These are phyloP conservation scores for Porogramme epimiltina DNA, from an alignment of 1,284 basidiomycete genomes.

Conservation along the genomic window DNA sequence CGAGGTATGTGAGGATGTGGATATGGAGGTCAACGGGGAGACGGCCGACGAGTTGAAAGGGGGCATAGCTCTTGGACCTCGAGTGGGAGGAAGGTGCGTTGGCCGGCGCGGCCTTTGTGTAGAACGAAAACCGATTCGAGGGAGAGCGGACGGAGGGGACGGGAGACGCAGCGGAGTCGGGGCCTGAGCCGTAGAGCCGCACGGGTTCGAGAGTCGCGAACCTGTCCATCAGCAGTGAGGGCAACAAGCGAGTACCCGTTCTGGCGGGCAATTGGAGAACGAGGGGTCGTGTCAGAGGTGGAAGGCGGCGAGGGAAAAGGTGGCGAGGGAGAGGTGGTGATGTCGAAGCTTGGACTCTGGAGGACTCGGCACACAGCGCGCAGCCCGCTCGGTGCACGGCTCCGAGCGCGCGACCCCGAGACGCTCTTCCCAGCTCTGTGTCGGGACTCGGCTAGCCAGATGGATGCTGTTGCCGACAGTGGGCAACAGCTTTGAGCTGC, in stretches of 20 bases:
- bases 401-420: too few relatives aligned
- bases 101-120: slow-evolving; percentile 3
- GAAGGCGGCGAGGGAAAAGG: too few relatives aligned
- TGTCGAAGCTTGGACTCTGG: too few relatives aligned
- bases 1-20: slow-evolving; percentile 69
- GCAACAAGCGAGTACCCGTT: background rate
- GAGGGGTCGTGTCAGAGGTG: too few relatives aligned
- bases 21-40: slow-evolving; percentile 80
- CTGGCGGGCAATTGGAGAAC: too few relatives aligned
- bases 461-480: too few relatives aligned
- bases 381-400: too few relatives aligned
- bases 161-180: slow-evolving; percentile 37
- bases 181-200: slow-evolving; percentile 59
- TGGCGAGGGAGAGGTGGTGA: too few relatives aligned
- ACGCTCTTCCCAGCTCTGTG: too few relatives aligned
- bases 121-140: slow-evolving; percentile 21
- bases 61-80: slow-evolving; percentile 34
- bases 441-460: too few relatives aligned
- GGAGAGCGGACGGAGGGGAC: background rate
- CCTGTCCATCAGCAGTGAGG: slow-evolving; percentile 61
- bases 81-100: slow-evolving; percentile 2
- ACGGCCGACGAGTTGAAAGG: slow-evolving; percentile 61
- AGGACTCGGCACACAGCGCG: too few relatives aligned
- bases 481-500: too few relatives aligned
- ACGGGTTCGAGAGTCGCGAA: slow-evolving; percentile 78